A percentile compares a stretch with the other conserved stretches of the same genome.
phyloP scores from a whole-genome alignment of 2,329 filamentous ascomycete species.

The Ceratocystiopsis minuta region DNA sequence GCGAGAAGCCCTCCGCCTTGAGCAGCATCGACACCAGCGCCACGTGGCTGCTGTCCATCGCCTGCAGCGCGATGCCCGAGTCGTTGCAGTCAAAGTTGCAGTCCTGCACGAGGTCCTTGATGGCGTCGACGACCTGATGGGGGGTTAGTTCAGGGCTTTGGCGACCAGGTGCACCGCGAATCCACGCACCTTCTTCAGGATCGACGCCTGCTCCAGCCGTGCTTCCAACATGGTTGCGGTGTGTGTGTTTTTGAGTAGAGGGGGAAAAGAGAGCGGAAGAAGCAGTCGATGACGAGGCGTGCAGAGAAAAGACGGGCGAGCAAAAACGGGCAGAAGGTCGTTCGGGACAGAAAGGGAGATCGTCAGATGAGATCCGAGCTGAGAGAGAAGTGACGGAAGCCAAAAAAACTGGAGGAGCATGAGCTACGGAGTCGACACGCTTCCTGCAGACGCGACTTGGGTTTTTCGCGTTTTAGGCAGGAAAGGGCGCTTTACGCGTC shows the following conservation, averaged over 20 bases:
- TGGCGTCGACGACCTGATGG: conserved; percentile 78
- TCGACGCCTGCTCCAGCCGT: conserved; percentile 80
- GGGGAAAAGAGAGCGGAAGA: not conserved
- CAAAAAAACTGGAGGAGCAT: not conserved
- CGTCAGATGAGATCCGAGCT: too few relatives aligned
- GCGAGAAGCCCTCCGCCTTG: conserved; percentile 83
- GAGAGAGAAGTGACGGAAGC: not conserved
- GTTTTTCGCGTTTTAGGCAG: too few relatives aligned
- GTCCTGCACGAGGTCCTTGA: conserved; percentile 98
- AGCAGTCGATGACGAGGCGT: not conserved
- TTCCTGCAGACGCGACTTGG: too few relatives aligned
- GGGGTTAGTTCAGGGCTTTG: too few relatives aligned
- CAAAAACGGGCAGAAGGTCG: too few relatives aligned
- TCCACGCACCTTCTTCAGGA: conserved; percentile 81
- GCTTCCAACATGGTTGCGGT: conserved; percentile 68
- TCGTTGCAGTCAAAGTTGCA: conserved; percentile 99
- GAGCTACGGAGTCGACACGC: too few relatives aligned
- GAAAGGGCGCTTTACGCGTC: conserved; percentile 6
- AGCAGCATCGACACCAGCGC: conserved; percentile 98
- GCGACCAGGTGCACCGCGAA: not conserved
- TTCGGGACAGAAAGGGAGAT: not conserved
- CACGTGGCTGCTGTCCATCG: conserved; percentile 99
- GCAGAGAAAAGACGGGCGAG: not conserved
- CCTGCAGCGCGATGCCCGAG: conserved; percentile 90
- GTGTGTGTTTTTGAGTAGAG: conserved; percentile 1